phyloP scores from a whole-genome alignment of 768 basidiomycete genomes.

The Holtermanniella nyarrowii region DNA sequence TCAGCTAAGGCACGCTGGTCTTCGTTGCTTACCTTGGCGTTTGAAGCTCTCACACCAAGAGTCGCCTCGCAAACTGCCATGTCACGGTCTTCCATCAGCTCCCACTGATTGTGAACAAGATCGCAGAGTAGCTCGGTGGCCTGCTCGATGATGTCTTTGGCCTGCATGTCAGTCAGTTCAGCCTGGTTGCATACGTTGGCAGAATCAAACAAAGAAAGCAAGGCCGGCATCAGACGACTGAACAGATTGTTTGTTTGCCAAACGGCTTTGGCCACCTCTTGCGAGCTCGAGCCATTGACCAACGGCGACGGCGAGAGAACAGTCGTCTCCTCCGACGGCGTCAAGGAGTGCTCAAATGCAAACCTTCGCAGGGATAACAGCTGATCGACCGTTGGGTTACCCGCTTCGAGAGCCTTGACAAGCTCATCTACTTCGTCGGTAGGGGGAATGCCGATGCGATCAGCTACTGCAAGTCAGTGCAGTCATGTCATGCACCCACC shows the following conservation, averaged over 20 bases:
- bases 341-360: slow-evolving; percentile 16
- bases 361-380: slow-evolving; percentile 55
- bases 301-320: slow-evolving; percentile 1
- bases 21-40: slow-evolving; percentile 51
- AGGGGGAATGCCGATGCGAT: neutral
- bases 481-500: slow-evolving; percentile 46
- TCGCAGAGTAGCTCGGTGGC: slow-evolving; percentile 76
- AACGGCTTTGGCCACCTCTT: slow-evolving; percentile 43
- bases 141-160: slow-evolving; percentile 59
- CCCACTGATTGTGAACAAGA: slow-evolving; percentile 62
- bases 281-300: slow-evolving; percentile 1
- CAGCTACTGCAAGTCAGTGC: neutral
- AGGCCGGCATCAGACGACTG: slow-evolving; percentile 56
- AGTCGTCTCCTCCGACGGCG: neutral
- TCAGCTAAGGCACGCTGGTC: neutral
- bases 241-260: slow-evolving; percentile 68
- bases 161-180: slow-evolving; percentile 42
- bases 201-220: slow-evolving; percentile 56
- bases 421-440: neutral
- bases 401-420: slow-evolving; percentile 53
- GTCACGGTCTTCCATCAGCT: slow-evolving; percentile 68
- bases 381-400: slow-evolving; percentile 47
- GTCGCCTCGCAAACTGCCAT: slow-evolving; percentile 62
- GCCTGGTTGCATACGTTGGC: slow-evolving; percentile 47
- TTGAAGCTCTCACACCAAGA: slow-evolving; percentile 61